Conservation (phyloP, 2,329 filamentous ascomycete genomes). For the Orbilia oligospora region DNA sequence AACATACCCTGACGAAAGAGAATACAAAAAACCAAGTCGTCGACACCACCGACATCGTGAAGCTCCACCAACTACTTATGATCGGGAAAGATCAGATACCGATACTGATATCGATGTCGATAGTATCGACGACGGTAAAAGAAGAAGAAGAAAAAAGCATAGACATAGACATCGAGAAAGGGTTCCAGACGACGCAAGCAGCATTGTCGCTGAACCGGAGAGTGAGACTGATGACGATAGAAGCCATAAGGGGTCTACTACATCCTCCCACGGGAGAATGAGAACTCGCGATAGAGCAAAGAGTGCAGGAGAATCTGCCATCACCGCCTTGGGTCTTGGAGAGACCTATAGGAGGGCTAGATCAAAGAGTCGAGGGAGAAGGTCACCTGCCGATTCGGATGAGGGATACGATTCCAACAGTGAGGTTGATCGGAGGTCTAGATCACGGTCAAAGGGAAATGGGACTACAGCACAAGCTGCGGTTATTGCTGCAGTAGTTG, state of each 20-base stretch:
- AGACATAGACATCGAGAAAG: slow-evolving; percentile 42
- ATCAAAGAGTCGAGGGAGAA: slow-evolving; percentile 46
- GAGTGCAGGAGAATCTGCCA: slow-evolving; percentile 47
- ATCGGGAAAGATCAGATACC: slow-evolving; percentile 20
- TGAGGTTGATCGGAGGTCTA: slow-evolving; percentile 28
- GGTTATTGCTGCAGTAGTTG: slow-evolving; percentile 49
- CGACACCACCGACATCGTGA: slow-evolving; percentile 47
- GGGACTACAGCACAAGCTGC: slow-evolving; percentile 53
- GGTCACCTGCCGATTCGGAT: slow-evolving; percentile 33
- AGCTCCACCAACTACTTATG: slow-evolving; percentile 23
- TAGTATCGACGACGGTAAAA: slow-evolving; percentile 35
- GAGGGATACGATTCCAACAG: slow-evolving; percentile 57
- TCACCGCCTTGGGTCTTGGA: slow-evolving; percentile 45
- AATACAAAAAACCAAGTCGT: slow-evolving; percentile 40
- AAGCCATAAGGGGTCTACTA: slow-evolving; percentile 5
- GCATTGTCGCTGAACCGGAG: slow-evolving; percentile 28
- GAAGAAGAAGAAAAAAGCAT: slow-evolving; percentile 43
- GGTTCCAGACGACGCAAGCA: slow-evolving; percentile 43
- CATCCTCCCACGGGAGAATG: slow-evolving; percentile 32
- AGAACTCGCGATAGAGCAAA: slow-evolving; percentile 38
- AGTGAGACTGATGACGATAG: slow-evolving; percentile 40
- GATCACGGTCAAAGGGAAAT: slow-evolving; percentile 31
- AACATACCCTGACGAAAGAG: slow-evolving; percentile 31
- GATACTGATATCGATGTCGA: slow-evolving; percentile 35
- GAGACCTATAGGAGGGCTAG: slow-evolving; percentile 42